Evolutionary conservation across 2,329 filamentous ascomycete genomes (phyloP).

Genomic region (Colletotrichum sp.): DNA sequence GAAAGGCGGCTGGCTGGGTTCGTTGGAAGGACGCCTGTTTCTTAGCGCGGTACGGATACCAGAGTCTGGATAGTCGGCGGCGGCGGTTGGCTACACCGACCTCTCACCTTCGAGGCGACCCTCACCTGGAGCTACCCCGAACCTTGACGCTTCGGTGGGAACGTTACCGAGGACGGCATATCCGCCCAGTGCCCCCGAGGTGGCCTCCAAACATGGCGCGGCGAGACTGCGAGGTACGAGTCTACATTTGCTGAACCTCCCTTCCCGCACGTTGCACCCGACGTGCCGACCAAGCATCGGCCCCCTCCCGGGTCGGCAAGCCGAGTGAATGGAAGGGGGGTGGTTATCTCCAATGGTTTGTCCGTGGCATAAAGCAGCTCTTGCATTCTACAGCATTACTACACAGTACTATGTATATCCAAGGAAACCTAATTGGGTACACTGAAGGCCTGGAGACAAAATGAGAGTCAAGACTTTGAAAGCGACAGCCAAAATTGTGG

Average conservation of each 20-base stretch:
- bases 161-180: background rate
- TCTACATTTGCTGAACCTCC: background rate
- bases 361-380: background rate
- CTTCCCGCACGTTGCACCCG: background rate
- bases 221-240: background rate
- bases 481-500: background rate
- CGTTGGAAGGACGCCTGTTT: background rate
- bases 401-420: no score
- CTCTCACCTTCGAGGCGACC: background rate
- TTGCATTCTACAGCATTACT: background rate
- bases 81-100: background rate
- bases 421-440: background rate
- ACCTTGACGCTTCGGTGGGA: background rate
- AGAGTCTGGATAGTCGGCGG: background rate
- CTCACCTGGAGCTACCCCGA: conserved; percentile 3
- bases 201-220: background rate
- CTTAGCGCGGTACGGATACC: background rate
- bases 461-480: background rate
- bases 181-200: background rate
- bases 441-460: background rate
- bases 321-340: background rate
- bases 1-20: background rate
- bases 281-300: background rate
- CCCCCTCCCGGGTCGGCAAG: background rate
- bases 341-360: background rate